Base-by-base conservation (phyloP, 2,329 filamentous ascomycete species). In the Diaporthe humulicola region DNA sequence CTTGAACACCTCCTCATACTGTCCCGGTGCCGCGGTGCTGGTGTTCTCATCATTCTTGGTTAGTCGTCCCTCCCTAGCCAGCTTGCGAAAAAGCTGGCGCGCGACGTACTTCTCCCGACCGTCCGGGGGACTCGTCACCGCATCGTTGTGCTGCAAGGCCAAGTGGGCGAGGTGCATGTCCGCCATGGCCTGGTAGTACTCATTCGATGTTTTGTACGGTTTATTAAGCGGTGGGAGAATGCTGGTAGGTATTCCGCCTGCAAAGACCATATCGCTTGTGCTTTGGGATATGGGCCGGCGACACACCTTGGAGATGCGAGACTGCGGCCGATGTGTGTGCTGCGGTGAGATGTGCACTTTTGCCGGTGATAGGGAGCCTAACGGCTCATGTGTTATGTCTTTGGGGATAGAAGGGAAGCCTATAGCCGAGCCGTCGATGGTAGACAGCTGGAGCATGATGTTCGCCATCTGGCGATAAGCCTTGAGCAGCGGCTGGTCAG, bases 151-250 rank as follows among this genome's bases (percentile, higher is more conserved):
- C 73, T 87, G 85, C 25, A 80, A 80, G 28, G 66, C 70, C 4
- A 87, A 75, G 54, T 87, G 84, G 10, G 74, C 66, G 33, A 86
- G 78, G 48, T 87, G 81, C 71, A 83, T 78, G 7, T 86, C 80
- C 2, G 82, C 82, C 7, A 86, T 78, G 17, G 79, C 78, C n/a
- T 67, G 52, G 60, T 81, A 83, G 77, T 83, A 86, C 8, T 82
- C 80, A 7, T 77, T 79, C 1, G 83, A 74, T 19, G 78, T 79
- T 12, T 7, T 36, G 40, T 57, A 73, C 4, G 71, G 58, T n/a
- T 58, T 69, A 5, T 69, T n/a, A 9, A 0, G 22, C 4, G 30
- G 25, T 3, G 71, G 60, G 50, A 73, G 60, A 14, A 69, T 12
- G 25, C 30, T 22, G 4, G 60, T 50, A 7, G 71, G 71, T 3